Conservation (phyloP, 2,329 filamentous ascomycete genomes). For the Trichoderma simmonsii region DNA sequence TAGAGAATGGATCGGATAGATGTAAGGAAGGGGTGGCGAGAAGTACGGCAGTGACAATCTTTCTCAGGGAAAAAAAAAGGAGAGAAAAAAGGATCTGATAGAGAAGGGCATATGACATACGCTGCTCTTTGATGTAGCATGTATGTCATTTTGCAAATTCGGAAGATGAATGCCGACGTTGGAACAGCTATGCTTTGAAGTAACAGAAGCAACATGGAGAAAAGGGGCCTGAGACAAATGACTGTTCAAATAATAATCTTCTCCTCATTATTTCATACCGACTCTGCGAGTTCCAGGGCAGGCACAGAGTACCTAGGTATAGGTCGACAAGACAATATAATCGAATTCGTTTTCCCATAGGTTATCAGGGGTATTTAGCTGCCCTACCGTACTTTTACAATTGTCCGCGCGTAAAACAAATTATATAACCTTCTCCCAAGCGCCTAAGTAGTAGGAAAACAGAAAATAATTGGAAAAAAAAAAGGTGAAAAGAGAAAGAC, state of each 20-base stretch:
- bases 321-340: neutral
- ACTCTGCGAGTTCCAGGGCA: neutral
- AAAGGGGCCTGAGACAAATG: neutral
- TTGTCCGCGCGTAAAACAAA: slow-evolving; percentile 2
- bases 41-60: neutral
- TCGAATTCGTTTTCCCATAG: slow-evolving; percentile 21
- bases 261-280: neutral
- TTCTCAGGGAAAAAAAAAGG: neutral
- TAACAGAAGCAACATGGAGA: neutral
- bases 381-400: slow-evolving; percentile 19
- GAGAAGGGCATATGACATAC: neutral
- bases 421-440: slow-evolving; percentile 26
- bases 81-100: neutral
- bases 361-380: slow-evolving; percentile 22
- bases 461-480: neutral
- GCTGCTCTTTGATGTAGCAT: neutral
- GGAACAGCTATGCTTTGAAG: neutral
- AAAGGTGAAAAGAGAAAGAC: neutral
- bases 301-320: neutral
- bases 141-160: neutral
- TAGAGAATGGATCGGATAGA: neutral
- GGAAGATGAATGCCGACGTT: neutral
- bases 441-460: slow-evolving; percentile 25
- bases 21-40: neutral
- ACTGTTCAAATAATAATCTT: neutral